Percentiles rank a stretch among this genome's conserved stretches.
Conservation (phyloP, 495 filamentous ascomycete species). For the Terfezia claveryi region DNA sequence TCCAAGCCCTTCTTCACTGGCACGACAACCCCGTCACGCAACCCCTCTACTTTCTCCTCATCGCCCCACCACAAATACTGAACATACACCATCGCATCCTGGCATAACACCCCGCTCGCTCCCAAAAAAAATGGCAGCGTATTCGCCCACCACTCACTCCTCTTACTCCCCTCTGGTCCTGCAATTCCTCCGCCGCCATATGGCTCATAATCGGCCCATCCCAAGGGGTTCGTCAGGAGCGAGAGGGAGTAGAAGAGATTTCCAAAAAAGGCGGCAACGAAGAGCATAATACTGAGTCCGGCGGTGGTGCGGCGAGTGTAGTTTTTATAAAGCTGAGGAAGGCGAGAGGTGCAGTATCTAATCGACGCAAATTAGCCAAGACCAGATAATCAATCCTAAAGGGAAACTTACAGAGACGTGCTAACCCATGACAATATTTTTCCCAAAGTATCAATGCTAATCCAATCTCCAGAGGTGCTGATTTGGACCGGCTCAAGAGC, state of each 20-base stretch:
- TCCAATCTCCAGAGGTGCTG: background rate
- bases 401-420: background rate
- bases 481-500: background rate
- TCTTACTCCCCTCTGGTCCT: slow-evolving; percentile 34
- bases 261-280: slow-evolving; percentile 48
- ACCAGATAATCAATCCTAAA: no score
- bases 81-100: slow-evolving; percentile 43
- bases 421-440: background rate
- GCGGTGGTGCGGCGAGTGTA: slow-evolving; percentile 41
- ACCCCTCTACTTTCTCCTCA: background rate
- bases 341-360: slow-evolving; percentile 42
- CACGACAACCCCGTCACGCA: background rate
- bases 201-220: slow-evolving; percentile 36
- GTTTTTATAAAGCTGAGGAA: slow-evolving; percentile 53
- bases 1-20: background rate
- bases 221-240: slow-evolving; percentile 43
- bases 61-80: slow-evolving; percentile 42
- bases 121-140: slow-evolving; percentile 51
- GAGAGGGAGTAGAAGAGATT: slow-evolving; percentile 53
- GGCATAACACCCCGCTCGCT: slow-evolving; percentile 41
- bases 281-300: slow-evolving; percentile 45
- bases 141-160: slow-evolving; percentile 34
- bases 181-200: slow-evolving; percentile 49
- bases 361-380: background rate
- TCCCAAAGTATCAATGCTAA: background rate